These are phyloP conservation scores for Triangularia verruculosa DNA, from an alignment of 2,329 filamentous ascomycete genomes.

Conservation along the genomic window DNA sequence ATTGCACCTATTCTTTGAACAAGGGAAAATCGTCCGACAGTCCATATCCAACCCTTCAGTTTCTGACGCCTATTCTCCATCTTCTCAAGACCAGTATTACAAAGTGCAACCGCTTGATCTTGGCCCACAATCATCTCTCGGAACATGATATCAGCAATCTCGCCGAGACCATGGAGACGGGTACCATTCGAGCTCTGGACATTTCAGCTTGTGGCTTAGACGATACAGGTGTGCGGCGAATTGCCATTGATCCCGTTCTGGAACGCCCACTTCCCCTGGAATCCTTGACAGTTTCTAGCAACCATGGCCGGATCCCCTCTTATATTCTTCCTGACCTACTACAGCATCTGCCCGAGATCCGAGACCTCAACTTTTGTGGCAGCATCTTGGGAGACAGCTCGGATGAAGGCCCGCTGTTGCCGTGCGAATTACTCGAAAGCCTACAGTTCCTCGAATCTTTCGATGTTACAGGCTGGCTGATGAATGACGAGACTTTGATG, in stretches of 20 bases:
- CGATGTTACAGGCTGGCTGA: conserved; percentile 53
- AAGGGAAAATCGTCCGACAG: background rate
- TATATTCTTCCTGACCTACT: conserved; percentile 45
- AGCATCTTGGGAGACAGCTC: conserved; percentile 49
- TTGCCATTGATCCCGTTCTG: conserved; percentile 46
- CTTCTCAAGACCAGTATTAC: conserved; percentile 43
- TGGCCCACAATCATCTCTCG: conserved; percentile 50
- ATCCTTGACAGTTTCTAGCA: conserved; percentile 51
- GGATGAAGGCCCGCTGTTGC: conserved; percentile 45
- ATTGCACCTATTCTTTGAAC: conserved; percentile 34
- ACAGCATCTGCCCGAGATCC: conserved; percentile 42
- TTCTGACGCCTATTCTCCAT: conserved; percentile 42
- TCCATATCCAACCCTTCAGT: conserved; percentile 27
- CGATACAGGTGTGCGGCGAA: conserved; percentile 45
- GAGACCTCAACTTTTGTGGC: conserved; percentile 49
- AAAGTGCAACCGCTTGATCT: conserved; percentile 50
- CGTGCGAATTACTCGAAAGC: conserved; percentile 41
- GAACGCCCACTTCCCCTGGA: conserved; percentile 46
- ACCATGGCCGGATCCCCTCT: conserved; percentile 50
- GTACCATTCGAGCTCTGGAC: conserved; percentile 45
- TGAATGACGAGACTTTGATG: conserved; percentile 49
- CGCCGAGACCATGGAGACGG: conserved; percentile 31
- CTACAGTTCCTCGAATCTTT: conserved; percentile 51
- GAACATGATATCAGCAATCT: conserved; percentile 48
- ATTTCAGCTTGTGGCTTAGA: conserved; percentile 51